Conservation (phyloP, 306 rosid species). For the Begonia loranthoides region DNA sequence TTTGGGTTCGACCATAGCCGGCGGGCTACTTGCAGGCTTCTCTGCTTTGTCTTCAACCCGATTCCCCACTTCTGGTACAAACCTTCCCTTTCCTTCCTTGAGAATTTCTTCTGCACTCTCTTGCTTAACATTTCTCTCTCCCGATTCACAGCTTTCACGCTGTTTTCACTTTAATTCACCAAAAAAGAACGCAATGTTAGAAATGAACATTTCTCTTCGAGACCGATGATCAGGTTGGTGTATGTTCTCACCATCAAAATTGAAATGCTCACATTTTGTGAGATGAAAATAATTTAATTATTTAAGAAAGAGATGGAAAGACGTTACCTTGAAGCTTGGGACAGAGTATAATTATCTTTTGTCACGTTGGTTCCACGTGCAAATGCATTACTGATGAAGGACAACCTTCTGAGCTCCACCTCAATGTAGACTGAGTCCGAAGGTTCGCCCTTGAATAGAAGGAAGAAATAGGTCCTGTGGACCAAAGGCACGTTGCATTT, state of each 20-base stretch:
- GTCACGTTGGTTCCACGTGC: conserved; percentile 13
- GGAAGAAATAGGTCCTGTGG: conserved; percentile 72
- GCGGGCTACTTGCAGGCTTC: conserved; percentile 57
- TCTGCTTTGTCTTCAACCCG: conserved; percentile 42
- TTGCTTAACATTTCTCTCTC: conserved; percentile 78
- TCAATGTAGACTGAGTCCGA: conserved; percentile 66
- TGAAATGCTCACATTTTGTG: background rate
- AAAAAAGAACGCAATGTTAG: too few species aligned
- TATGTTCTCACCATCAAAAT: too few species aligned
- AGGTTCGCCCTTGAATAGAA: conserved; percentile 66
- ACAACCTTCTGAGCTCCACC: conserved; percentile 68
- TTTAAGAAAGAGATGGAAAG: conserved; percentile 2
- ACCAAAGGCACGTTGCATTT: conserved; percentile 58
- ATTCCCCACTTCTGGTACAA: conserved; percentile 63
- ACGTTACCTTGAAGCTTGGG: conserved; percentile 59
- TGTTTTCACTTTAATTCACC: conserved; percentile 11
- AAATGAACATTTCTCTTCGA: too few species aligned
- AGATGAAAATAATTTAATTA: background rate
- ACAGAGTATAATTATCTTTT: conserved; percentile 21
- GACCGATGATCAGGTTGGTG: too few species aligned
- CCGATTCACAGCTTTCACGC: conserved; percentile 38
- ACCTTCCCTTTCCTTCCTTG: conserved; percentile 39
- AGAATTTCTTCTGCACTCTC: conserved; percentile 49
- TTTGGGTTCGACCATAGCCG: conserved; percentile 42
- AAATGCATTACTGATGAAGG: conserved; percentile 44